A percentile compares a stretch with the other conserved stretches of the same genome.
phyloP scores from a whole-genome alignment of 2,329 filamentous ascomycete species.

The Cladosporium cucumerinum region DNA sequence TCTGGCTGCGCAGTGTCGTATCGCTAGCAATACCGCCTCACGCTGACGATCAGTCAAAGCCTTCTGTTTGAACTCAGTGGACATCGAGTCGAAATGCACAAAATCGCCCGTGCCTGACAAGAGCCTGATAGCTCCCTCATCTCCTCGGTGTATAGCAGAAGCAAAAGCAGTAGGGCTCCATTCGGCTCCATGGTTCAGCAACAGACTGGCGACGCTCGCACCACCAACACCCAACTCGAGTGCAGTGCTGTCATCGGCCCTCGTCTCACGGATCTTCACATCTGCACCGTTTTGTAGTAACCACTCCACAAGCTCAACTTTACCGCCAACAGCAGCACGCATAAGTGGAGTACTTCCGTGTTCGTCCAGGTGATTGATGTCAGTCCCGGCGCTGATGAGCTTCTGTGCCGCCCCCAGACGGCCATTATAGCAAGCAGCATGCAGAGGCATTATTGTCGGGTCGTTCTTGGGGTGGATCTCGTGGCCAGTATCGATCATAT shows the following conservation, averaged over 20 bases:
- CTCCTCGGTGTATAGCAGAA: constrained; percentile 16
- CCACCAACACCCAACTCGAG: background rate
- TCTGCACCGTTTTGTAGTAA: background rate
- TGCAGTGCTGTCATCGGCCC: background rate
- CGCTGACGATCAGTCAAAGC: background rate
- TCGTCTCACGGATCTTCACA: background rate
- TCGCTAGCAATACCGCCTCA: background rate
- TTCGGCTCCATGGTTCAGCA: constrained; percentile 12
- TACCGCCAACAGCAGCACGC: constrained; percentile 18
- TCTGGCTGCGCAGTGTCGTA: background rate
- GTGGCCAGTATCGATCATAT: constrained; percentile 15
- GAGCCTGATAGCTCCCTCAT: constrained; percentile 11
- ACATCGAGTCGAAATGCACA: background rate
- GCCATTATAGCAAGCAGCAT: constrained; percentile 20
- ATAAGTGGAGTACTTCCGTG: constrained; percentile 19
- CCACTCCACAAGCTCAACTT: constrained; percentile 16
- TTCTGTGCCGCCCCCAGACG: constrained; percentile 13
- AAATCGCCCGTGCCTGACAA: constrained; percentile 15
- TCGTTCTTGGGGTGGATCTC: background rate
- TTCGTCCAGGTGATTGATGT: constrained; percentile 18
- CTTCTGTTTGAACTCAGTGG: background rate
- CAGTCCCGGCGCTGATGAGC: constrained; percentile 7
- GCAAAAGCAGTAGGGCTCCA: constrained; percentile 16
- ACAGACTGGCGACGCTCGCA: constrained; percentile 1
- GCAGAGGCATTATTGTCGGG: constrained; percentile 9